Base-by-base conservation (phyloP, 1,139 yeast species). In the Candida sp. region DNA sequence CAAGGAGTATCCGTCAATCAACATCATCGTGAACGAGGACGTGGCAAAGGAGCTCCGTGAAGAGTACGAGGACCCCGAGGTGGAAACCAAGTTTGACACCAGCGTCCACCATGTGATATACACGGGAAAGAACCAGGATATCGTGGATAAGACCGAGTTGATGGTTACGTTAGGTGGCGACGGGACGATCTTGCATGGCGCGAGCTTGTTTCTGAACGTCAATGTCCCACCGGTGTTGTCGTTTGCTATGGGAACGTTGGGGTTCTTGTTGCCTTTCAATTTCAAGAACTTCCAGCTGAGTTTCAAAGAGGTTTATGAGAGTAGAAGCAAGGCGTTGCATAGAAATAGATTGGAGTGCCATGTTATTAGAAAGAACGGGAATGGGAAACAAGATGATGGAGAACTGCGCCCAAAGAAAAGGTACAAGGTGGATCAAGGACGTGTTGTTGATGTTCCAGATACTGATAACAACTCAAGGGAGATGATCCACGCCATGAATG, bases 81-180 rank as follows among this genome's bases (percentile, higher is more conserved):
- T 51, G 22, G 42, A 55, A 7, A 22, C 31, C 2, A 38, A 49
- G 25, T 44, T 60, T 6, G 54, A 50, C 31, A 26, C 49, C 5
- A 47, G 40, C 9, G 41, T 49, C 9, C 47, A 52, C 25, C 54
- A 53, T 35, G 49, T 52, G 2, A 45, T 63, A 47, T 87, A 76
- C 63, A 84, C 94, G 0, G 96, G 96, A 0, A 63, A 77, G 1
- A 69, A 72, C 11, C 70, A 73, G 7, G 88, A 85, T 5, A 84
- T 92, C 30, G 80, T 84, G 7, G 57, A 65, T 40, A 78, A 78
- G 54, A 78, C 86, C 1, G 98, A 93, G 63, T 68, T 92, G 45
- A 71, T 93, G 42, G 91, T 93, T 11, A 90, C 98, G 0, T 69
- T 93, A 37, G 98, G 98, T 7, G 99, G 99, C 9, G 99, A 93